Percentiles rank a stretch among this genome's conserved stretches.
phyloP scores from a whole-genome alignment of 257 asterid genomes.

The Ballota nigra region DNA sequence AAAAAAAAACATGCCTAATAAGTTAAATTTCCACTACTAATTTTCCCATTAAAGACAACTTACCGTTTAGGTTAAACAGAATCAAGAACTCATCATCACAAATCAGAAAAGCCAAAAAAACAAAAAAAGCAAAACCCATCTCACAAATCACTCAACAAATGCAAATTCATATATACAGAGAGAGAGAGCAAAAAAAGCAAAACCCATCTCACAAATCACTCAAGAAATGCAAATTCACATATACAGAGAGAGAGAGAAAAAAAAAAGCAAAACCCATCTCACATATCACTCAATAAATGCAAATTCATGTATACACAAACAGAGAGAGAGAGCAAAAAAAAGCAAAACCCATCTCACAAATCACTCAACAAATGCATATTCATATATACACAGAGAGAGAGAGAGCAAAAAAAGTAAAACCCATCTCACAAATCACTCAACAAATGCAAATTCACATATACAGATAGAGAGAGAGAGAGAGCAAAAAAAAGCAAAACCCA shows the following conservation, averaged over 20 bases:
- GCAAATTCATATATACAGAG: too few species aligned
- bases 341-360: too few species aligned
- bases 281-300: neutral
- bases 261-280: too few species aligned
- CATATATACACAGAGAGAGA: too few species aligned
- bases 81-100: conserved; percentile 22
- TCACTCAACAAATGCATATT: neutral
- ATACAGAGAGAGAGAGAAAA: too few species aligned
- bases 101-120: neutral
- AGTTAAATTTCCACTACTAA: conserved; percentile 9
- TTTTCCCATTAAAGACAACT: conserved; percentile 13
- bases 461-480: too few species aligned
- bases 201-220: too few species aligned
- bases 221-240: too few species aligned
- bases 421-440: neutral
- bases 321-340: conserved; percentile 18
- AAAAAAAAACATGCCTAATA: conserved; percentile 10
- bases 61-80: too few species aligned
- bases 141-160: neutral
- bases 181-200: too few species aligned
- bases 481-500: too few species aligned
- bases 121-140: conserved; percentile 5
- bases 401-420: neutral
- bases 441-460: too few species aligned
- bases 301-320: neutral